Evolutionary conservation across 176 grass and related monocot genomes (phyloP), one percentile per base, ranked within the genome.

Genomic region (Oryza glaberrima): DNA sequence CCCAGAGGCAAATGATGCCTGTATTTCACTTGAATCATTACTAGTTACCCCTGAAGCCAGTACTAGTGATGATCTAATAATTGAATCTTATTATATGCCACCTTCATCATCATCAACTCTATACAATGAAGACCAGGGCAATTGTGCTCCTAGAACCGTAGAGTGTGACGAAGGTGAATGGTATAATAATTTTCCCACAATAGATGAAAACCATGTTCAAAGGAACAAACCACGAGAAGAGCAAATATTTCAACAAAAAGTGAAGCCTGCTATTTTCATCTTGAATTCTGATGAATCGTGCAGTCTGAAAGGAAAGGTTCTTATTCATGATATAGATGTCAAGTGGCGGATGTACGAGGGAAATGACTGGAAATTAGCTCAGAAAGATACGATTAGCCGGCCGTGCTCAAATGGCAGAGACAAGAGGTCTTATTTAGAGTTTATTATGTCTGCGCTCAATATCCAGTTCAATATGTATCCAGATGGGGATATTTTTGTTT

Each of bases 121-220:
- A 9, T 56, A 11, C 54, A 83, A 51, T 65, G 79, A 86, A 88
- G 72, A 63, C 46, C 60, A 78, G 65, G 65, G 72, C 43, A 60
- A 44, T 19, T 65, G 30, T 80, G 23, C 87, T 90, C 61, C 23
- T 81, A 88, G 82, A 73, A 69, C 81, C 19, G 47, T 79, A 65
- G 84, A 90, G 69, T 82, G 47, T 85, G 90, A 94, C 76, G 87
- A 84, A 36, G 93, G 93, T 56, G 88, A 85, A 65, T 99, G 96
- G 96, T 99, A 96, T 78, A 86, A 49, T 51, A 89, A 87, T 85
- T 82, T 22, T 30, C 66, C 78, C 17, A 99, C 78, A 35, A 94
- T 99, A 81, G 85, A 89, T 81, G 96, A 99, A 87, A 88, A 99
- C 65, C 96, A 99, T 92, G 92, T 96, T 81, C 79, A 92, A 96